Evolutionary conservation across 768 basidiomycete species (phyloP), one percentile per base, ranked within the genome.

Genomic region (Tylopilus intermedius): DNA sequence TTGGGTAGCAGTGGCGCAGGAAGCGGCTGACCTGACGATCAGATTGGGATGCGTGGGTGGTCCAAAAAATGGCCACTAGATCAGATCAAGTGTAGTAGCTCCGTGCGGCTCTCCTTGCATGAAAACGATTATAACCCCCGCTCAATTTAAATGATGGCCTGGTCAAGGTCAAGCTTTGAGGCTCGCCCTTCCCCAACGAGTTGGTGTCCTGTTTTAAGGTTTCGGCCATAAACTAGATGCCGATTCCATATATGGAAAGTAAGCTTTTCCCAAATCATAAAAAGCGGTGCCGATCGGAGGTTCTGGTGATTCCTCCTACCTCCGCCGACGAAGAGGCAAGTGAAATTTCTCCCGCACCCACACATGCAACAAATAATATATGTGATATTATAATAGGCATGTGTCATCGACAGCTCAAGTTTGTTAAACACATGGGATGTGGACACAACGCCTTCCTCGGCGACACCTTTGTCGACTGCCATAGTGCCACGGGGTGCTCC

Each of bases 371-470:
- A 15, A n/a, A 43, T 37, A 37, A 49, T 37, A 14, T 38, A 38
- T 24, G 11, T 33, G 10, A 33, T 33, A 30, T 4, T 14, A 38
- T 18, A 38, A 38, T 6, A 18, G n/a, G 2, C n/a, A 7, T 88
- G 86, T 88, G 86, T 72, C 79, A 81, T 67, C 78, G 83, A 57
- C 73, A 71, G 47, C 77, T 87, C 61, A 73, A 69, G 58, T 79
- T 85, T 67, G 68, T 65, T 51, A 76, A 72, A 61, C 77, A 74
- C 58, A 65, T 62, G 30, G 66, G 38, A n/a, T 88, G 86, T 71
- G 72, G 72, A n/a, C 84, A 86, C 65, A 69, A 76, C 60, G 71
- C 72, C 13, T 79, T 76, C 61, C 68, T 62, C 37, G 63, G 70
- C 13, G 73, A 81, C 49, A 43, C 49, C 42, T n/a, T 70, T 62